A percentile compares a stretch with the other conserved stretches of the same genome.
These are phyloP conservation scores for Cladosporium sp. DNA, from an alignment of 2,329 filamentous ascomycete species.

Conservation along the genomic window DNA sequence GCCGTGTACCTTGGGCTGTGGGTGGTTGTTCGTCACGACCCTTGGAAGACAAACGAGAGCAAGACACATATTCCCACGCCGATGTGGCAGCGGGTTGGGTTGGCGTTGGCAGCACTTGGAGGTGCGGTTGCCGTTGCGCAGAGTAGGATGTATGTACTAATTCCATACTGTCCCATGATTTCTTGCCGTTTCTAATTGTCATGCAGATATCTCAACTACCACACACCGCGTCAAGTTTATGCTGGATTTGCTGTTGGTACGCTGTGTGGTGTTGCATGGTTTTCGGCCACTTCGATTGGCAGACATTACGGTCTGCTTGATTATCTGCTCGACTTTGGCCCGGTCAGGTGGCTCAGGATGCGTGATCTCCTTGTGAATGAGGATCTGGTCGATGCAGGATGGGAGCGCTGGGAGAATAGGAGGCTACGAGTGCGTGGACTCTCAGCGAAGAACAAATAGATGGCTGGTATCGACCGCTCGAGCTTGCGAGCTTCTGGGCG, in stretches of 20 bases:
- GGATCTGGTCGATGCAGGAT: constrained; percentile 86
- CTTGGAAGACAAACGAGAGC: constrained; percentile 36
- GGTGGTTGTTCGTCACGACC: constrained; percentile 76
- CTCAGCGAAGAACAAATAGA: constrained; percentile 7
- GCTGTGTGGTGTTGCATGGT: constrained; percentile 76
- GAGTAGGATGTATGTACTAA: constrained; percentile 71
- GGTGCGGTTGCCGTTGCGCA: constrained; percentile 62
- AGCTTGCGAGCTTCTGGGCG: background rate
- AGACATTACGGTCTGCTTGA: constrained; percentile 69
- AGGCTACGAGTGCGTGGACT: constrained; percentile 11
- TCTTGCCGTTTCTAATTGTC: background rate
- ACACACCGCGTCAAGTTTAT: constrained; percentile 85
- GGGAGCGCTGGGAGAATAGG: constrained; percentile 78
- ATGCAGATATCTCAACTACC: constrained; percentile 68
- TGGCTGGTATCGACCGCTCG: background rate
- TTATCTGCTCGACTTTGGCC: constrained; percentile 68
- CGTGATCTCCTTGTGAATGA: constrained; percentile 85
- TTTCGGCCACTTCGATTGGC: constrained; percentile 66
- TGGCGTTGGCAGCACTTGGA: constrained; percentile 48
- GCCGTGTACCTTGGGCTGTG: constrained; percentile 82
- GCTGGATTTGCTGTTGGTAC: constrained; percentile 73
- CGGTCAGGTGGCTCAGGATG: constrained; percentile 68
- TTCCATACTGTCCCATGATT: background rate
- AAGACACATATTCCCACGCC: constrained; percentile 59
- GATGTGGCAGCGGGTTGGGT: constrained; percentile 59